phyloP scores from a whole-genome alignment of 208 protist species.

The Leishmania aethiopica region DNA sequence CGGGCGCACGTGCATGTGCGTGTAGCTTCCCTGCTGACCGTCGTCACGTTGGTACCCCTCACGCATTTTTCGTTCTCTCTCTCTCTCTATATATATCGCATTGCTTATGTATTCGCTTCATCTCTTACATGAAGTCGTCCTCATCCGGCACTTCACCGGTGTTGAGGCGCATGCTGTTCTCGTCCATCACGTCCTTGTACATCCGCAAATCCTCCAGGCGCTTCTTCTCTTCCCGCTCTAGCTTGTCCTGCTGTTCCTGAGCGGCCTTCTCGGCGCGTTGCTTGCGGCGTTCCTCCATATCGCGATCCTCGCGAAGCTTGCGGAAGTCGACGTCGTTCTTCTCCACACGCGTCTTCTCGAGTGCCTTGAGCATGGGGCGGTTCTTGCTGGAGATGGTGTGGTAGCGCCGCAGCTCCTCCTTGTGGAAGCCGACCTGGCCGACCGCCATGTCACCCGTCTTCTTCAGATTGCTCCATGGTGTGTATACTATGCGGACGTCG shows the following conservation, averaged over 20 bases:
- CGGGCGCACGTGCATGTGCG: background rate
- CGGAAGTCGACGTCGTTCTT: constrained; percentile 88
- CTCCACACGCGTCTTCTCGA: constrained; percentile 95
- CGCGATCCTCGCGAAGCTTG: constrained; percentile 75
- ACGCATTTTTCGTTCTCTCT: no score
- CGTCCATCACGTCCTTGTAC: constrained; percentile 85
- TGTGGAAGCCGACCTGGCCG: constrained; percentile 96
- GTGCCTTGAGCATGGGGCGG: constrained; percentile 84
- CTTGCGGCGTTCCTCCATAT: constrained; percentile 66
- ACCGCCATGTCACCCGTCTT: constrained; percentile 97
- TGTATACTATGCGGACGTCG: constrained; percentile 96
- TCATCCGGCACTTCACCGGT: constrained; percentile 84
- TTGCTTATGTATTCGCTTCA: background rate
- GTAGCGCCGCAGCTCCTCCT: constrained; percentile 82
- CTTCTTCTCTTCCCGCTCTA: constrained; percentile 74
- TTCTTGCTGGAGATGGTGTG: constrained; percentile 86
- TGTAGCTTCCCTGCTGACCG: background rate
- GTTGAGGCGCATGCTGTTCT: constrained; percentile 87
- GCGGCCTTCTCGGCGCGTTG: constrained; percentile 43
- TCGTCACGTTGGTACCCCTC: no score
- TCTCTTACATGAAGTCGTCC: constrained; percentile 95
- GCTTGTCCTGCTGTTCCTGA: constrained; percentile 65
- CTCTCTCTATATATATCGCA: no score
- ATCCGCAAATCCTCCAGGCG: constrained; percentile 72
- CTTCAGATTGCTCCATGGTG: constrained; percentile 96